phyloP scores from a whole-genome alignment of 2,329 filamentous ascomycete genomes.

The Fusarium oligoseptatum region DNA sequence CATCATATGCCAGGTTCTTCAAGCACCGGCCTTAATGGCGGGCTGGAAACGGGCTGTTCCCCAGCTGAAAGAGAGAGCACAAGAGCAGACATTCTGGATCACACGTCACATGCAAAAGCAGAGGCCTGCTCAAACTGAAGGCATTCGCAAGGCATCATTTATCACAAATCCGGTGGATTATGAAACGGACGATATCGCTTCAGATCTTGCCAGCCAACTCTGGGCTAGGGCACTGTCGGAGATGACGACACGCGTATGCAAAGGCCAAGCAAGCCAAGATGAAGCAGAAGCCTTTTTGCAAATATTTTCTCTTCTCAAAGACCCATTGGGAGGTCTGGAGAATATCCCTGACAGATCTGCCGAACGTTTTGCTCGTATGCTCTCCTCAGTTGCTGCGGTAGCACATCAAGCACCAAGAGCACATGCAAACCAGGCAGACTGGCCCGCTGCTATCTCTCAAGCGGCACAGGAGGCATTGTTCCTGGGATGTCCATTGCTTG shows the following conservation, averaged over 20 bases:
- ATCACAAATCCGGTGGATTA: not conserved
- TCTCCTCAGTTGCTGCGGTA: not conserved
- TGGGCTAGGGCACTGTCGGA: not conserved
- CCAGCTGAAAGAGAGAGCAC: not conserved
- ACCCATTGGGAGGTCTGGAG: not conserved
- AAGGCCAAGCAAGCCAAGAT: not conserved
- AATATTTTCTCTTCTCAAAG: constrained; percentile 2
- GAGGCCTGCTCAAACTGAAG: not conserved
- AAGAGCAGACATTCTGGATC: not conserved
- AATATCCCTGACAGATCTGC: not conserved
- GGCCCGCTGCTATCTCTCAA: not conserved
- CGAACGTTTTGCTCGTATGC: not conserved
- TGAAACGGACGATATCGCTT: not conserved
- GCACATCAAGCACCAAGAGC: not conserved
- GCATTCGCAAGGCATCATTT: not conserved
- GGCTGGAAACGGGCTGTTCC: not conserved
- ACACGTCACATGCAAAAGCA: not conserved
- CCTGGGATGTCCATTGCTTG: not conserved
- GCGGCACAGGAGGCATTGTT: constrained; percentile 7
- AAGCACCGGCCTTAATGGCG: not conserved
- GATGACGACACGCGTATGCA: not conserved
- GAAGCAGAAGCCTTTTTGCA: not conserved
- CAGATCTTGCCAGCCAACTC: not conserved
- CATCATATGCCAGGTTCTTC: not conserved
- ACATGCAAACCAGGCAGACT: not conserved